Conservation (phyloP, 2,329 filamentous ascomycete species). For the Diaporthe batatas region DNA sequence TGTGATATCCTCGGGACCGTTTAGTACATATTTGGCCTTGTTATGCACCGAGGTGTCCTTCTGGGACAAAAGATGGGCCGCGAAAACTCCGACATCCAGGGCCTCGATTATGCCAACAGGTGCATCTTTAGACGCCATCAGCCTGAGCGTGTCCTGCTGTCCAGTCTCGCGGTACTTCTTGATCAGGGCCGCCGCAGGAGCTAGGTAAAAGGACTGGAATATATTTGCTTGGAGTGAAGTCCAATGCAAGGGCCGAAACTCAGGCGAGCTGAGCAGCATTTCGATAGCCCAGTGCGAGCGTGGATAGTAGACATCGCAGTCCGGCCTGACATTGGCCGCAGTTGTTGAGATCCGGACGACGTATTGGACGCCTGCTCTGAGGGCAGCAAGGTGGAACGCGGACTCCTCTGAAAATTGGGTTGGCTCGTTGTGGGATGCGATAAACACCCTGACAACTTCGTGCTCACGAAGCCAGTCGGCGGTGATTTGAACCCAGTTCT, state of each 20-base stretch:
- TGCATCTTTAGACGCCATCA: constrained; percentile 4
- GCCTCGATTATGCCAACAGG: constrained; percentile 13
- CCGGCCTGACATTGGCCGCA: neutral
- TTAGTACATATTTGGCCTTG: neutral
- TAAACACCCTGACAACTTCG: constrained; percentile 53
- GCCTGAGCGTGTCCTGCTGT: neutral
- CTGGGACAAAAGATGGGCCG: neutral
- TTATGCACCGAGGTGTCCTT: constrained; percentile 6
- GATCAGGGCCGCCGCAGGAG: neutral
- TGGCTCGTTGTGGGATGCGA: constrained; percentile 54
- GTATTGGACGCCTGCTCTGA: constrained; percentile 7
- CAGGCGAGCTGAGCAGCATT: constrained; percentile 10
- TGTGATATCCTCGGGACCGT: constrained; percentile 9
- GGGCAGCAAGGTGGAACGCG: neutral
- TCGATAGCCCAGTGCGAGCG: constrained; percentile 20
- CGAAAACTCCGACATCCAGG: constrained; percentile 6
- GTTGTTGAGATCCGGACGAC: constrained; percentile 9
- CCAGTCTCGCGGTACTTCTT: constrained; percentile 10
- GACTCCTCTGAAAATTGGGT: constrained; percentile 50
- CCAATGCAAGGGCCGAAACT: neutral
- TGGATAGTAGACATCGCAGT: constrained; percentile 5
- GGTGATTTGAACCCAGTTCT: constrained; percentile 54
- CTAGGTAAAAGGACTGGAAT: neutral
- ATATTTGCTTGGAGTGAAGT: constrained; percentile 9
- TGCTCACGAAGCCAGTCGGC: constrained; percentile 56